A percentile compares a stretch with the other conserved stretches of the same genome.
Evolutionary conservation across 1,139 yeast species (phyloP).

Genomic region (Komagataea norvegica): DNA sequence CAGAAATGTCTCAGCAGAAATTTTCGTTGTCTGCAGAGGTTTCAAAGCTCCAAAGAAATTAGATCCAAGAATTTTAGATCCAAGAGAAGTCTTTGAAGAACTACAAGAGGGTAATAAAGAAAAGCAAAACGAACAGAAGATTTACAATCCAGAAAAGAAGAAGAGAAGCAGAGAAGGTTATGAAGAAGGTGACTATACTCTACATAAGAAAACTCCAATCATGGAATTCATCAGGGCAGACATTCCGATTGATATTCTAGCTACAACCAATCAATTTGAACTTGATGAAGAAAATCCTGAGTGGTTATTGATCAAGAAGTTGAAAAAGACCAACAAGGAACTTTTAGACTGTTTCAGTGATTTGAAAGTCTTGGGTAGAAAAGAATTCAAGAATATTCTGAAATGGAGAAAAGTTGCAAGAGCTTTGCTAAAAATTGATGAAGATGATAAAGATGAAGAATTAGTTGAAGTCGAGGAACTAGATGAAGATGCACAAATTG

Average conservation of each 20-base stretch:
- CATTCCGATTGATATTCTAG: slow-evolving; percentile 81
- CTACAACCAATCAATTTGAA: slow-evolving; percentile 61
- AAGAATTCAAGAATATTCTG: slow-evolving; percentile 79
- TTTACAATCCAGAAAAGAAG: slow-evolving; percentile 90
- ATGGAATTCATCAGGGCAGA: slow-evolving; percentile 77
- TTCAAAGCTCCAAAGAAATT: slow-evolving; percentile 94
- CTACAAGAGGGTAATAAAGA: slow-evolving; percentile 56
- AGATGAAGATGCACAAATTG: slow-evolving; percentile 87
- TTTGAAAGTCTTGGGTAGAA: slow-evolving; percentile 87
- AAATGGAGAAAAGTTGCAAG: slow-evolving; percentile 90
- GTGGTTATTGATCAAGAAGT: slow-evolving; percentile 63
- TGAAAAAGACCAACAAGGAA: slow-evolving; percentile 75
- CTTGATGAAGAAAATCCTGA: slow-evolving; percentile 62
- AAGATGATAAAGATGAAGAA: slow-evolving; percentile 38
- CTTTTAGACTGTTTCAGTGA: slow-evolving; percentile 81
- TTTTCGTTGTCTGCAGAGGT: slow-evolving; percentile 93
- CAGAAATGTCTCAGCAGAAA: slow-evolving; percentile 98
- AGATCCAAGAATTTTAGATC: slow-evolving; percentile 89
- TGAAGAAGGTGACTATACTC: slow-evolving; percentile 85
- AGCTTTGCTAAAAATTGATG: slow-evolving; percentile 67
- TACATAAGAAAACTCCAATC: slow-evolving; percentile 68
- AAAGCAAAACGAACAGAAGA: slow-evolving; percentile 83
- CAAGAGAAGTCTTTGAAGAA: slow-evolving; percentile 92
- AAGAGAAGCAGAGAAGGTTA: slow-evolving; percentile 93
- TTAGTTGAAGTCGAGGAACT: slow-evolving; percentile 66